Base-by-base conservation (phyloP, 2,329 filamentous ascomycete species). In the Hypoxylon sp. region DNA sequence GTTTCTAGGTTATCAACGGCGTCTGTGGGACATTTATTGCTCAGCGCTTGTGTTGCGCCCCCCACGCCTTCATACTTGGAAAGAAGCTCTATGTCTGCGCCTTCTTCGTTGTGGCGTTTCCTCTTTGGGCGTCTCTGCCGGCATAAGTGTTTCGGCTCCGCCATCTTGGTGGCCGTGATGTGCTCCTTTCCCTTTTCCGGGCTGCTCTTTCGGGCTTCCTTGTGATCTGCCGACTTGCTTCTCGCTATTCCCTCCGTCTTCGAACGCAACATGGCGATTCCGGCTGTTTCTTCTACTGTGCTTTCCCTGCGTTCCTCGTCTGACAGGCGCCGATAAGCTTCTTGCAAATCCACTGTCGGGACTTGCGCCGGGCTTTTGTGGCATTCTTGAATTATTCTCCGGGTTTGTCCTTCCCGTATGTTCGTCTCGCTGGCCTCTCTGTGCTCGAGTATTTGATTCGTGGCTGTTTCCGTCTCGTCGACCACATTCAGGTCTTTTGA, bases 201-300 rank as follows among this genome's bases (percentile, higher is more conserved):
- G 46, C 58, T 63, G 50, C 58, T 46, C 62, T 39, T 61, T 44
- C 24, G 50, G 63, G 51, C 31, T 50, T 44, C 24, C 35, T 54
- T 64, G 61, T 57, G 37, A 50, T 58, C 60, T 57, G n/a, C 54
- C 24, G 66, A 68, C 33, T 58, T 72, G 63, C 64, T 59, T 50
- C 47, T 64, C 8, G 61, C 60, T 42, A 71, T 54, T 22, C 71
- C 69, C 29, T 47, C 74, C 44, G 71, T 71, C 53, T 55, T 70
- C 14, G 73, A 77, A 59, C 66, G 72, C 46, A 65, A 66, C 71
- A 74, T 73, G 48, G 74, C 75, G 59, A 74, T 74, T 24, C 71
- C 72, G 11, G 75, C 74, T 29, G 71, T 74, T 24, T 74, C 74
- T 66, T 72, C 75, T 17, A 75, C 70, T 50, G 73, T 71, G n/a